Evolutionary conservation across 352 stramenopile species (phyloP).

Genomic region (Phytophthora parvispora): DNA sequence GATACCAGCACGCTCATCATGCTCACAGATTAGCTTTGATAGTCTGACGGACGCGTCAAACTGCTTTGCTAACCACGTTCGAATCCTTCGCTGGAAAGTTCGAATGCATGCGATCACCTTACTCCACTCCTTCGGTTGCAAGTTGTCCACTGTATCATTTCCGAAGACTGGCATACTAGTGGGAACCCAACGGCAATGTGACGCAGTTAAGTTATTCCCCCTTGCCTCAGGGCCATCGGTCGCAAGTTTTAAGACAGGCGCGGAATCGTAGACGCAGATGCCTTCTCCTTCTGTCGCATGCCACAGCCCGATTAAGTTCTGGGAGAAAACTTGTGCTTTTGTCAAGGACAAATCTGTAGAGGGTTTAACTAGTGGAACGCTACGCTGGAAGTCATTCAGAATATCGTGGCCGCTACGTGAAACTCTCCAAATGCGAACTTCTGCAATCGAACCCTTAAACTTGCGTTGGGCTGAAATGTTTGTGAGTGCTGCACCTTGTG

Average conservation of each 20-base stretch:
- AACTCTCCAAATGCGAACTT: conserved; percentile 81
- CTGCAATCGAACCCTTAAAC: conserved; percentile 81
- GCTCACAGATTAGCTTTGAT: conserved; percentile 52
- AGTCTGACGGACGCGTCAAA: conserved; percentile 38
- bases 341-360: conserved; percentile 10
- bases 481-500: conserved; percentile 41
- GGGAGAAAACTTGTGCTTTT: conserved; percentile 25
- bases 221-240: conserved; percentile 23
- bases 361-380: conserved; percentile 52
- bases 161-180: conserved; percentile 71
- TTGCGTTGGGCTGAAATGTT: conserved; percentile 55
- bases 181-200: conserved; percentile 74
- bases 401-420: conserved; percentile 56
- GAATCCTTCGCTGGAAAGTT: conserved; percentile 52
- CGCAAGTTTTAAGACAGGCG: conserved; percentile 20
- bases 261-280: conserved; percentile 63
- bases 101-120: conserved; percentile 36
- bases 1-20: conserved; percentile 45
- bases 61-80: conserved; percentile 25
- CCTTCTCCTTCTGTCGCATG: conserved; percentile 84
- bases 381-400: conserved; percentile 67
- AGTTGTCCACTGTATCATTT: conserved; percentile 44
- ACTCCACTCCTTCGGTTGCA: conserved; percentile 43
- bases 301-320: conserved; percentile 65
- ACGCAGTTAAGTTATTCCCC: conserved; percentile 56